Base-by-base conservation (phyloP, 2,329 filamentous ascomycete species). In the Sphaerulina musiva region DNA sequence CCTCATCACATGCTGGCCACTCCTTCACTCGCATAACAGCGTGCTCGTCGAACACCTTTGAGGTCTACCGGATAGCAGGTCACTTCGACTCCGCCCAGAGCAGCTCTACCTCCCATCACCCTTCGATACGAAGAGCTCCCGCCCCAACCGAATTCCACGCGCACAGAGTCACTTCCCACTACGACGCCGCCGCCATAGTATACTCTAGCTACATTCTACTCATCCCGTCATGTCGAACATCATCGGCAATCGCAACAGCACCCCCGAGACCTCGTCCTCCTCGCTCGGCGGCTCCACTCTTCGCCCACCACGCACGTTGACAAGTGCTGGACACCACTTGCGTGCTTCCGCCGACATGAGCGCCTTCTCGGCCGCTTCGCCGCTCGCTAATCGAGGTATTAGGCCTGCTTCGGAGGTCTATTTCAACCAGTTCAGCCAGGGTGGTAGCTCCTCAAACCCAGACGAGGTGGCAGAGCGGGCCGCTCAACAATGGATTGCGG, bases 281-380 rank as follows among this genome's bases (percentile, higher is more conserved):
- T 84, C 89, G 61, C 84, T 95, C 67, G 57, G 56, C 38, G 59
- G 57, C 87, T 92, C 58, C 89, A 91, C 46, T 88, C 90, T 46
- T 80, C 84, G 41, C 86, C 91, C 61, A 83, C 92, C 67, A n/a
- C 66, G 66, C 54, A 64, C 66, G 64, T 78, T 95, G 64, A 87
- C 84, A 57, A 45, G 41, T 12, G 81, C 86, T 58, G 85, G 85
- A 53, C 88, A 92, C 72, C 88, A 93, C 70, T 84, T 98, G 59
- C 89, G 93, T 66, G 89, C 91, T 45, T 98, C 93, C 49, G 92
- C 93, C 66, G 93, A 98, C 71, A 95, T 97, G 87, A 87, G 89
- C 59, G 85, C 85, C 47, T 88, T 95, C 68, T 67, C 68, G 43
- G 83, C 74, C 69, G 78, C 64, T 69, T 89, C 76, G 66, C 86